Conservation (phyloP, 1,139 yeast species). For the Kazachstania sp. region DNA sequence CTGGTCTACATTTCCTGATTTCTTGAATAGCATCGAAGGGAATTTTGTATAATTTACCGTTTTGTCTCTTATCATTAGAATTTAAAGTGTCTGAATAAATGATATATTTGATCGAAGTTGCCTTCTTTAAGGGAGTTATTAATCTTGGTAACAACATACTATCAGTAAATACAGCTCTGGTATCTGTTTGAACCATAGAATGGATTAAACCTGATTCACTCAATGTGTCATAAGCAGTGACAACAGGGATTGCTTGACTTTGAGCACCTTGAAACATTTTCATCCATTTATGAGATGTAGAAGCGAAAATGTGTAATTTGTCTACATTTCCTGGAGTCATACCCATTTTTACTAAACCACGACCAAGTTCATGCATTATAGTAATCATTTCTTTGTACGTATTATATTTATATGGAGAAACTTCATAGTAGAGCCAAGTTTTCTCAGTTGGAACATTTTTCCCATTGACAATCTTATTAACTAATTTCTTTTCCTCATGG, state of each 20-base stretch:
- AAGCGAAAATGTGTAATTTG: conserved; percentile 74
- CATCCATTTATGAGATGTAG: conserved; percentile 86
- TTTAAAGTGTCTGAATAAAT: conserved; percentile 62
- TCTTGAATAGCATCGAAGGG: conserved; percentile 51
- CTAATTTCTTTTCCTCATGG: conserved; percentile 65
- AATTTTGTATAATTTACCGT: conserved; percentile 47
- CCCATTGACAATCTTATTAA: conserved; percentile 74
- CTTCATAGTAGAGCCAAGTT: conserved; percentile 80
- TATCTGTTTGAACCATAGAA: conserved; percentile 72
- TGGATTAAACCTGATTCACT: conserved; percentile 80
- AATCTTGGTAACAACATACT: conserved; percentile 59
- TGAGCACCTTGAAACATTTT: conserved; percentile 71
- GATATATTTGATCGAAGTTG: conserved; percentile 53
- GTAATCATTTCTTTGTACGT: conserved; percentile 52
- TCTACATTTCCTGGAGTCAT: conserved; percentile 53
- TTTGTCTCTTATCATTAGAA: conserved; percentile 52
- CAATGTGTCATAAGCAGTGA: conserved; percentile 93
- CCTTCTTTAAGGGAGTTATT: conserved; percentile 61
- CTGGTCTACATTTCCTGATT: conserved; percentile 63
- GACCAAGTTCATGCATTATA: conserved; percentile 39
- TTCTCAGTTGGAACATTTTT: conserved; percentile 62
- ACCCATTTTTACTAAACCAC: conserved; percentile 71
- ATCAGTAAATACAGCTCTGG: conserved; percentile 76
- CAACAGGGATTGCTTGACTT: conserved; percentile 75
- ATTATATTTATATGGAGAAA: conserved; percentile 60